These are phyloP conservation scores for Kwoniella sp. DNA, from an alignment of 768 basidiomycete genomes.

Conservation along the genomic window DNA sequence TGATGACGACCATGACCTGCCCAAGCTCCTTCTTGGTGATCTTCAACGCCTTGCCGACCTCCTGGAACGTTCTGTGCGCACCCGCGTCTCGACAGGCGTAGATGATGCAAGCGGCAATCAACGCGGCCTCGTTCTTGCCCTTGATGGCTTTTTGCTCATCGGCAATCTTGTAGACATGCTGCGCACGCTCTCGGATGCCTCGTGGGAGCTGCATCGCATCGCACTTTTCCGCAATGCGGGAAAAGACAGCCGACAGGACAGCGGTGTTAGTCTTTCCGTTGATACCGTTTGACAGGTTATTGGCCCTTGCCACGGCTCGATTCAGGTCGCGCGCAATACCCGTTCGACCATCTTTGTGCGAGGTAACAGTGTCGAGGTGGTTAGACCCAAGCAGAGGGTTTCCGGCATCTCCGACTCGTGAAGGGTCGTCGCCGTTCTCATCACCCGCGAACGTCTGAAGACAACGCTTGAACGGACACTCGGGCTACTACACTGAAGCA, in stretches of 20 bases:
- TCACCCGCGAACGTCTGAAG: constrained; percentile 95
- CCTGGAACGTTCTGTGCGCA: constrained; percentile 91
- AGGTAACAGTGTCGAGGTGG: constrained; percentile 89
- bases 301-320: constrained; percentile 72
- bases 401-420: constrained; percentile 95
- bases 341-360: constrained; percentile 89
- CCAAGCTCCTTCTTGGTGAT: constrained; percentile 92
- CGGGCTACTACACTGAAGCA: neutral
- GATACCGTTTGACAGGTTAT: constrained; percentile 55
- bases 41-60: constrained; percentile 86
- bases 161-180: constrained; percentile 93
- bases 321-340: constrained; percentile 88
- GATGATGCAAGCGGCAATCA: constrained; percentile 96
- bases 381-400: constrained; percentile 94
- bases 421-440: constrained; percentile 98
- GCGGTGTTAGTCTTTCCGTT: constrained; percentile 31
- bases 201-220: constrained; percentile 91
- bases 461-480: constrained; percentile 1
- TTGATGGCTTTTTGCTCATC: constrained; percentile 81
- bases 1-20: constrained; percentile 86
- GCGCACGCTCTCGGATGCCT: constrained; percentile 90
- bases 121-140: constrained; percentile 84
- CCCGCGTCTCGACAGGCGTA: constrained; percentile 93
- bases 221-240: constrained; percentile 88
- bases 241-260: constrained; percentile 78